These are phyloP conservation scores for Talaromyces funiculosus DNA, from an alignment of 2,329 filamentous ascomycete species.

Conservation along the genomic window DNA sequence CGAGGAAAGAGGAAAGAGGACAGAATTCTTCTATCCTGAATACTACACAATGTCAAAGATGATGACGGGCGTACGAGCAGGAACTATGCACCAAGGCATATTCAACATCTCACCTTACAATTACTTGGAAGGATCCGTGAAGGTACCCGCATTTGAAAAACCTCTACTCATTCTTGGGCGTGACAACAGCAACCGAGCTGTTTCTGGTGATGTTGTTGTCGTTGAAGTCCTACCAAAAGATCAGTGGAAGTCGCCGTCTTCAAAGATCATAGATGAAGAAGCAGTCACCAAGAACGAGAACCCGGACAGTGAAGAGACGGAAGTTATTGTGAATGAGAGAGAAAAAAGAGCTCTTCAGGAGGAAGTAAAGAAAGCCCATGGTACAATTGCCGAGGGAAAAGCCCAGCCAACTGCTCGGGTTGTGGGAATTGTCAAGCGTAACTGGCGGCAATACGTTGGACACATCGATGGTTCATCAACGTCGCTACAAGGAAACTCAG, in stretches of 20 bases:
- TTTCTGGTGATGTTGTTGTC: constrained; percentile 88
- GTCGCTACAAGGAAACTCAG: constrained; percentile 65
- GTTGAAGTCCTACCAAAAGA: constrained; percentile 89
- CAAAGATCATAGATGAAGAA: constrained; percentile 93
- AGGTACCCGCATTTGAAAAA: constrained; percentile 85
- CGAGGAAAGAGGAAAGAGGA: constrained; percentile 62
- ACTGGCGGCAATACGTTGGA: constrained; percentile 97
- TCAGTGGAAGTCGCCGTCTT: constrained; percentile 94
- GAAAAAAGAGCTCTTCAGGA: constrained; percentile 85
- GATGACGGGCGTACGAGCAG: constrained; percentile 86
- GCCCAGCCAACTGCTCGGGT: constrained; percentile 88
- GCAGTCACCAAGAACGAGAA: constrained; percentile 88
- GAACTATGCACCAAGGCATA: constrained; percentile 84
- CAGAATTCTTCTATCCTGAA: constrained; percentile 76
- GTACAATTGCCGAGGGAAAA: constrained; percentile 65
- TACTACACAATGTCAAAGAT: constrained; percentile 85
- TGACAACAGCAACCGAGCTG: constrained; percentile 91
- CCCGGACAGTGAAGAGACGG: constrained; percentile 69
- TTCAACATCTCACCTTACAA: constrained; percentile 98
- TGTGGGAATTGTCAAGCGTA: constrained; percentile 86
- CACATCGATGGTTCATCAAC: constrained; percentile 87
- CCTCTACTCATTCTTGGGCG: constrained; percentile 80
- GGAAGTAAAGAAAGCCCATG: constrained; percentile 80
- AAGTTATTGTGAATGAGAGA: constrained; percentile 77
- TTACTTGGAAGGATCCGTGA: constrained; percentile 88